Evolutionary conservation across 768 basidiomycete species (phyloP), one percentile per base, ranked within the genome.

Genomic region (Phlegmacium glaucopus): DNA sequence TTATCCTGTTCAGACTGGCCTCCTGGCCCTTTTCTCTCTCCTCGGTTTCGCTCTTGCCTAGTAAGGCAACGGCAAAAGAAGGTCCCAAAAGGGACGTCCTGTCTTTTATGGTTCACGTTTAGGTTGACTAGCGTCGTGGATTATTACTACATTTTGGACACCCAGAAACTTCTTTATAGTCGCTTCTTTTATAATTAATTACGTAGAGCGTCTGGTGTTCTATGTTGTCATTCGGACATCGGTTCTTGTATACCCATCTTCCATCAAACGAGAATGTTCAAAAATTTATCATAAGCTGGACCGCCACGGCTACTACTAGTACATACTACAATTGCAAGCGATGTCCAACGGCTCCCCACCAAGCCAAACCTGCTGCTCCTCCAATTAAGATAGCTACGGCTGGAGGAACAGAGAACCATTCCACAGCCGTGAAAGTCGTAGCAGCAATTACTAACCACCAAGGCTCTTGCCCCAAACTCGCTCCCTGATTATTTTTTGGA

Each of bases 371-470:
- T 18, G 66, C 67, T 13, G 65, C 48, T 2, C 67, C 72, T 9
- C 76, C 76, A 4, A 57, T 45, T 12, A 71, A 44, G 44, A 77
- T 73, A 3, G 70, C 69, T 22, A 68, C 49, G 9, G 72, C 65
- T 17, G 74, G 66, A 5, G 71, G 68, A 2, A 66, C 48, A 9
- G 56, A 55, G 53, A 69, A 77, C 68, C 69, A 74, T 51, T 72
- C 68, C 6, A 69, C 67, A 6, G 61, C 64, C 4, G 73, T 69
- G 49, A 72, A 78, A 1, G 72, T 64, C 1, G 61, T 47, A 1
- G 67, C 64, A 1, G 71, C 65, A 37, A 76, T 61, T 13, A 73
- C 72, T 29, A 74, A 59, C 77, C 76, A 78, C 70, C 74, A 78
- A 2, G 75, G 74, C 42, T 78, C 69, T 9, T 61, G 47, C 4